Evolutionary conservation across 2,329 filamentous ascomycete species (phyloP), one percentile per base, ranked within the genome.

Genomic region (Penicillium decumbens): DNA sequence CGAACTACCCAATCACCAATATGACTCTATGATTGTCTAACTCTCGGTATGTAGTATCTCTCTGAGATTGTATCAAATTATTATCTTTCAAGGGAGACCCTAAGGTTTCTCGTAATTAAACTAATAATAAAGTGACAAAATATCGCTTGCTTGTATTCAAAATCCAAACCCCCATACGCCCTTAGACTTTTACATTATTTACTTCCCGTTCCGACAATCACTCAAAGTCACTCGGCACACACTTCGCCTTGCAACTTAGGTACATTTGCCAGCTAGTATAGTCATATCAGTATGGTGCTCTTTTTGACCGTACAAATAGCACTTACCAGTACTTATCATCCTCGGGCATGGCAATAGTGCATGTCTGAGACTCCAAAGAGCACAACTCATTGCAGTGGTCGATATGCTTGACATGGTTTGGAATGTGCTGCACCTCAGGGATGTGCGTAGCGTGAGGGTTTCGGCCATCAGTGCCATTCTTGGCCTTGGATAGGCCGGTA

Each of bases 251-350:
- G 47, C 60, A 63, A 12, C 46, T 42, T 37, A 51, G 23, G 41
- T 61, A 62, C 15, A 45, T 43, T 6, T 55, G 38, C 55, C 55
- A 61, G 32, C 58, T 59, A 33, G 15, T 37, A 44, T 20, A 27
- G 9, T n/a, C 12, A 15, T 29, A 18, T 40, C 38, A 40, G 23
- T 9, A 8, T n/a, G 3, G 8, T 25, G 9, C 12, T 24, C 7
- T 3, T 24, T 6, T 6, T 10, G 13, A 18, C 13, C 18, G 12
- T 5, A 12, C n/a, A 18, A 18, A n/a, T 25, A 13, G 8, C 5
- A 56, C 59, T 54, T 41, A 65, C 62, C 63, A 65, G 37, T 55
- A 63, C 25, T 51, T 45, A 40, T 64, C 57, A 44, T 64, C 62
- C 6, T 60, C 45, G 1, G 62, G 61, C 6, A 61, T 44, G n/a